These are phyloP conservation scores for Hypoxylon sp. DNA, from an alignment of 2,329 filamentous ascomycete species.

Conservation along the genomic window DNA sequence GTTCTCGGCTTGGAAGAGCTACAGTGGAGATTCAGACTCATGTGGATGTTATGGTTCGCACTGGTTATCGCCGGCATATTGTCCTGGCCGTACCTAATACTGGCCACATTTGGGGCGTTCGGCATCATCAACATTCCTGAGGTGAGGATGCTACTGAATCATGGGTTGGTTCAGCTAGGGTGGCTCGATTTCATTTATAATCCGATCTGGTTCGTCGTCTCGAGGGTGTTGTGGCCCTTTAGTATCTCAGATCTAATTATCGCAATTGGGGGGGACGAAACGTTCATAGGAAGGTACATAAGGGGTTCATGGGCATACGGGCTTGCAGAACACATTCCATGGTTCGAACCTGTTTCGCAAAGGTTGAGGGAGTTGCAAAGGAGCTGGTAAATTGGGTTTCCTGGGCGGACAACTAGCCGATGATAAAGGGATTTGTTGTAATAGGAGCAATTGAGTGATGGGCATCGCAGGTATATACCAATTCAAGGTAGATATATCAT, in stretches of 20 bases:
- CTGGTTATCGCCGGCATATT: conserved; percentile 31
- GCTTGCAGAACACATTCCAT: not conserved
- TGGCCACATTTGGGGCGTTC: conserved; percentile 24
- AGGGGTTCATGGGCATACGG: not conserved
- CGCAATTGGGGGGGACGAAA: not conserved
- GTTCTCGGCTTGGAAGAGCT: conserved; percentile 28
- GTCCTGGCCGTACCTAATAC: conserved; percentile 44
- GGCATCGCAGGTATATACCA: not conserved
- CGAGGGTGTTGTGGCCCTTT: not conserved
- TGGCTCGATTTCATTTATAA: conserved; percentile 41
- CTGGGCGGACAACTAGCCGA: not conserved
- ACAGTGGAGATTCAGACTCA: not conserved
- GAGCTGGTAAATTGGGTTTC: not conserved
- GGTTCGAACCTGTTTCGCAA: not conserved
- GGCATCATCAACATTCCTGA: conserved; percentile 38
- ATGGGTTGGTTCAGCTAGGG: conserved; percentile 44
- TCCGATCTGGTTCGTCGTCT: conserved; percentile 31
- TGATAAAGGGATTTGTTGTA: not conserved
- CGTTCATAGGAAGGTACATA: too few species aligned
- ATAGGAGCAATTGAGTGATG: not conserved
- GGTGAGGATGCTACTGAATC: conserved; percentile 35
- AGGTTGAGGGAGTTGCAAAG: not conserved
- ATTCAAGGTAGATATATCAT: not conserved
- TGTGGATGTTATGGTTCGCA: conserved; percentile 39
- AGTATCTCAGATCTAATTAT: not conserved